Evolutionary conservation across 371 early-diverging fungal genomes (phyloP), one percentile per base, ranked within the genome.

Genomic region (Mortierella sp.): DNA sequence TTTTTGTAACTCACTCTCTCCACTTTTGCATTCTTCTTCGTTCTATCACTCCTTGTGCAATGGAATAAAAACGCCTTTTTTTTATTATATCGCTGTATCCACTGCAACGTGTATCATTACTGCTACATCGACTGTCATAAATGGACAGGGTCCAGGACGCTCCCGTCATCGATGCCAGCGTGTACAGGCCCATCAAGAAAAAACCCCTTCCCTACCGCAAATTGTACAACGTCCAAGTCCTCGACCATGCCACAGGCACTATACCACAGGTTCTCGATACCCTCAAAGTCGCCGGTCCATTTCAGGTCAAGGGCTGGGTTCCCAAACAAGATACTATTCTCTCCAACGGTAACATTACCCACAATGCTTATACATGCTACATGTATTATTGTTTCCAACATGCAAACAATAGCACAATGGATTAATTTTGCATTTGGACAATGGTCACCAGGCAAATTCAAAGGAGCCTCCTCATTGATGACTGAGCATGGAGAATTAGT

Each of bases 141-240:
- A 61, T 40, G 60, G 19, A 43, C 9, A 42, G 26, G 26, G 22
- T 12, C n/a, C 42, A 17, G 8, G 45, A 5, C 3, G 12, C 29
- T 2, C 68, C 68, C 2, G 19, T 35, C 10, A 23, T 45, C 9
- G 76, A 75, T 32, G 42, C 51, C 15, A 62, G 34, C 5, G 56
- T 70, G 0, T 70, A 54, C 53, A 57, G 32, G 31, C 64, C 67
- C 54, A n/a, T 59, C 51, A 28, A 32, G 29, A 63, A 59, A 37
- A 55, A 66, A 23, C 15, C 47, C 9, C 43, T 72, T 0, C 77
- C 77, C n/a, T 35, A 64, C 28, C 53, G 72, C n/a, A 59, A 68
- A 26, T 59, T 76, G n/a, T 68, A 47, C 40, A 19, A 67, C 12
- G 67, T 68, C n/a, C 45, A 71, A 23, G 61, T 77, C n/a, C 54